A percentile compares a stretch with the other conserved stretches of the same genome.
These are phyloP conservation scores for Candida smagusa DNA, from an alignment of 1,139 yeast species.

Conservation along the genomic window DNA sequence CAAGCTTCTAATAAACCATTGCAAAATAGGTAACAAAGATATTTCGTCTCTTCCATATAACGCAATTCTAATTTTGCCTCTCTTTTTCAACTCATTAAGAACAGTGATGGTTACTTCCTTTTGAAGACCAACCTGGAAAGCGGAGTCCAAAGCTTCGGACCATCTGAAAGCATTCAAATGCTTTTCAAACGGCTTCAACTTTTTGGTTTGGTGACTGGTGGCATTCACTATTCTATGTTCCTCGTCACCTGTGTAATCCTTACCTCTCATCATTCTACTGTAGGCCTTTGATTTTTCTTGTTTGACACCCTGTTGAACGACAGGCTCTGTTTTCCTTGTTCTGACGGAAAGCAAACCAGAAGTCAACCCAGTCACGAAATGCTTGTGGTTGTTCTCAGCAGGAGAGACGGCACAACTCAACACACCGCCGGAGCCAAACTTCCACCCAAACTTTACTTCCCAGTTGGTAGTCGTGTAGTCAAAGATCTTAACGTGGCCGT, in stretches of 20 bases:
- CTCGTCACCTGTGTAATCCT: slow-evolving; percentile 85
- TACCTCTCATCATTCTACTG: slow-evolving; percentile 83
- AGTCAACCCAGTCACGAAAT: slow-evolving; percentile 90
- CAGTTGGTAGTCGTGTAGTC: slow-evolving; percentile 72
- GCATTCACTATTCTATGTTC: slow-evolving; percentile 73
- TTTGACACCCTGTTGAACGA: slow-evolving; percentile 50
- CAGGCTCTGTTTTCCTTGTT: slow-evolving; percentile 73
- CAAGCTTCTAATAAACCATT: slow-evolving; percentile 74
- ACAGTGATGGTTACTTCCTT: slow-evolving; percentile 79
- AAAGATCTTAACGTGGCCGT: slow-evolving; percentile 95
- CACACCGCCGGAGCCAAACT: slow-evolving; percentile 85
- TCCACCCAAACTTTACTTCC: slow-evolving; percentile 97
- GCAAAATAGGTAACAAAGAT: slow-evolving; percentile 76
- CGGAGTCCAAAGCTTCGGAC: slow-evolving; percentile 89
- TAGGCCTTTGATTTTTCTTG: slow-evolving; percentile 49
- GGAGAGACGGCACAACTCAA: slow-evolving; percentile 90
- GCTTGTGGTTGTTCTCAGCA: slow-evolving; percentile 57
- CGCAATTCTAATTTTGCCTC: slow-evolving; percentile 83
- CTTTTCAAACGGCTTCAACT: slow-evolving; percentile 76
- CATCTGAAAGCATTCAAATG: slow-evolving; percentile 85
- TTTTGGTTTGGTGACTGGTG: slow-evolving; percentile 47
- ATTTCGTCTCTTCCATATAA: slow-evolving; percentile 82
- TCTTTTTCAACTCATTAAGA: slow-evolving; percentile 74
- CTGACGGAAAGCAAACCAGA: slow-evolving; percentile 86
- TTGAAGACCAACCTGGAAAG: slow-evolving; percentile 73